Evolutionary conservation across 257 asterid species (phyloP), one percentile per base, ranked within the genome.

Genomic region (Paulownia fortunei): DNA sequence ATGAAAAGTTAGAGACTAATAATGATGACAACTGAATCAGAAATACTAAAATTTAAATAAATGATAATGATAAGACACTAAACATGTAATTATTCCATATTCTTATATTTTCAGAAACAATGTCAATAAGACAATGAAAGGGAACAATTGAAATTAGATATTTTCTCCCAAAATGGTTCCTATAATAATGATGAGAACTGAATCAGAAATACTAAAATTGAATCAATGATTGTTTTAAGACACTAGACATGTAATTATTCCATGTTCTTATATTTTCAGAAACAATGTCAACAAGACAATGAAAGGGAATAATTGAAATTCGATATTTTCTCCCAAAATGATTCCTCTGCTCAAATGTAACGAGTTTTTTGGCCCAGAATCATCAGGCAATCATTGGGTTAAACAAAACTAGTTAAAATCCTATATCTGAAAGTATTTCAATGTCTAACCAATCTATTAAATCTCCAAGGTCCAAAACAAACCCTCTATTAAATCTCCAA

Each of bases 401-500:
- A 86, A 85, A 62, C 41, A 63, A 37, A 65, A 66, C 80, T 41
- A 72, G 73, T 51, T 64, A 67, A 69, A 63, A 62, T 51, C 82
- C 83, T 74, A 54, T 76, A 72, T 58, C 79, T 73, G n/a, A 76
- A 69, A 81, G 61, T 83, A 73, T 15, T 73, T 71, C 69, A 84
- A 75, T 85, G 84, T 76, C 84, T 83, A 76, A 81, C 60, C 78
- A 84, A 86, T 82, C 78, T 73, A 81, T 67, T 12, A 68, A 44
- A 77, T 79, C 63, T 44, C 47, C 68, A 32, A 27, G 42, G 21
- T 42, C 63, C 27, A 58, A 58, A 58, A 16, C 64, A 58, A 24
- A n/a, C n/a, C n/a, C n/a, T n/a, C 52, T 13, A 58, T 47, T 56
- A 63, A 69, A 69, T 59, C 11, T 44, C 72, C 76, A 13, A 32